Percentiles rank a stretch among this genome's conserved stretches.
phyloP scores from a whole-genome alignment of 768 basidiomycete species.

The Termitomyces sp. region DNA sequence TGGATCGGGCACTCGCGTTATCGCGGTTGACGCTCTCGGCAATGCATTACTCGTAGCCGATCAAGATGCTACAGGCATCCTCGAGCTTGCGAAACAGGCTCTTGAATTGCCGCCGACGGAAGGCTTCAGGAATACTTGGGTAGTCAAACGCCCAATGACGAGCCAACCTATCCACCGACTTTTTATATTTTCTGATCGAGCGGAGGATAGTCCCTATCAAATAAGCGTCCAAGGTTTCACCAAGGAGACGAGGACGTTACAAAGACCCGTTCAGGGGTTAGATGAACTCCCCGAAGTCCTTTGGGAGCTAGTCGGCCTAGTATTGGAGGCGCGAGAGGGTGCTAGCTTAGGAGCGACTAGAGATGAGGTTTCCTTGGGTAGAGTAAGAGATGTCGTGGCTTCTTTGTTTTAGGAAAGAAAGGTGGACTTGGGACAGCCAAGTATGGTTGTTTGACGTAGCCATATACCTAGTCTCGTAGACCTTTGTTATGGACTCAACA shows the following conservation, averaged over 20 bases:
- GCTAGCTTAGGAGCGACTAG: slow-evolving; percentile 13
- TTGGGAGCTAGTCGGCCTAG: slow-evolving; percentile 26
- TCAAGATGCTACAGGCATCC: slow-evolving; percentile 22
- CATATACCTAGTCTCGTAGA: neutral
- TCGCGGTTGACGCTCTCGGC: slow-evolving; percentile 29
- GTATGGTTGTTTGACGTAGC: neutral
- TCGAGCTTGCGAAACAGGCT: slow-evolving; percentile 18
- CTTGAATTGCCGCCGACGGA: slow-evolving; percentile 21
- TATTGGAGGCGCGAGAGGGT: slow-evolving; percentile 27
- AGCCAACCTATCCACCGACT: slow-evolving; percentile 31
- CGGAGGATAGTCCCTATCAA: slow-evolving; percentile 18
- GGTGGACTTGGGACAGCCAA: neutral
- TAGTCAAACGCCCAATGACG: slow-evolving; percentile 24
- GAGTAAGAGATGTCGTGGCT: slow-evolving; percentile 23
- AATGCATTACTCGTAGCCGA: slow-evolving; percentile 20
- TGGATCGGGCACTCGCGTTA: slow-evolving; percentile 6
- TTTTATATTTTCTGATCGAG: slow-evolving; percentile 17
- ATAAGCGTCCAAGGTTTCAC: slow-evolving; percentile 32
- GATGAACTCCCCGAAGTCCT: slow-evolving; percentile 24
- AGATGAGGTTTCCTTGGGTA: slow-evolving; percentile 21
- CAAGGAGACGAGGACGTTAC: slow-evolving; percentile 22
- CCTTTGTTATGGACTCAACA: neutral
- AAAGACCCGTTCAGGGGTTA: slow-evolving; percentile 21
- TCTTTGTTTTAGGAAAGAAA: slow-evolving; percentile 15
- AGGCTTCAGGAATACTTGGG: slow-evolving; percentile 30